These are phyloP conservation scores for Coriolopsis trogii DNA, from an alignment of 1,284 basidiomycete genomes.

Conservation along the genomic window DNA sequence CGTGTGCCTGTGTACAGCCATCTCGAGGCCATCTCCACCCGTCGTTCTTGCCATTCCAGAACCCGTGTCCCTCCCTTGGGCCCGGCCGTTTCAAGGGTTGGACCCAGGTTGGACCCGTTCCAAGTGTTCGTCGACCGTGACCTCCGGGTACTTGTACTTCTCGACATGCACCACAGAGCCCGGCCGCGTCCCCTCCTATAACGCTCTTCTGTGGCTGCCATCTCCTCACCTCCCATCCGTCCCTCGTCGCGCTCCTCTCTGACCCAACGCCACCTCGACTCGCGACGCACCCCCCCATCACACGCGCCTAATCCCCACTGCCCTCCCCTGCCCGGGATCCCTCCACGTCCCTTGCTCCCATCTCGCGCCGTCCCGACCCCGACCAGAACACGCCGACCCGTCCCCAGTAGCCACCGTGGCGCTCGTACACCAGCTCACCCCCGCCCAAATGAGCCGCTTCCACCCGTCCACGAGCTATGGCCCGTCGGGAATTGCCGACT, in stretches of 20 bases:
- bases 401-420: constrained; percentile 13
- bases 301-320: constrained; percentile 9
- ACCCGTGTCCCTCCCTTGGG: background rate
- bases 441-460: constrained; percentile 30
- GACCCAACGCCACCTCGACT: too few relatives aligned
- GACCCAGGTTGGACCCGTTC: background rate
- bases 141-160: constrained; percentile 10
- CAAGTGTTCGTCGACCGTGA: constrained; percentile 8
- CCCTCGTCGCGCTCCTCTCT: too few relatives aligned
- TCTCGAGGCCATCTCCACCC: background rate
- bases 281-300: background rate
- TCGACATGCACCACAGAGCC: background rate
- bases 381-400: too few relatives aligned
- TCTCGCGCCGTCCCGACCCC: background rate
- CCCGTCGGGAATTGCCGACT: constrained; percentile 26
- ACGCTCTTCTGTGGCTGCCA: background rate
- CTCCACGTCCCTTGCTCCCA: constrained; percentile 1
- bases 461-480: constrained; percentile 21
- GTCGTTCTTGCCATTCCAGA: too few relatives aligned
- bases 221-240: background rate
- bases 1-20: constrained; percentile 9
- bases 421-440: constrained; percentile 4
- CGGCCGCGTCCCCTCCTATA: constrained; percentile 8
- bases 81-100: constrained; percentile 10
- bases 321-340: background rate